Evolutionary conservation across 441 rosid genomes (phyloP), one percentile per base, ranked within the genome.

Genomic region (California macrophylla): DNA sequence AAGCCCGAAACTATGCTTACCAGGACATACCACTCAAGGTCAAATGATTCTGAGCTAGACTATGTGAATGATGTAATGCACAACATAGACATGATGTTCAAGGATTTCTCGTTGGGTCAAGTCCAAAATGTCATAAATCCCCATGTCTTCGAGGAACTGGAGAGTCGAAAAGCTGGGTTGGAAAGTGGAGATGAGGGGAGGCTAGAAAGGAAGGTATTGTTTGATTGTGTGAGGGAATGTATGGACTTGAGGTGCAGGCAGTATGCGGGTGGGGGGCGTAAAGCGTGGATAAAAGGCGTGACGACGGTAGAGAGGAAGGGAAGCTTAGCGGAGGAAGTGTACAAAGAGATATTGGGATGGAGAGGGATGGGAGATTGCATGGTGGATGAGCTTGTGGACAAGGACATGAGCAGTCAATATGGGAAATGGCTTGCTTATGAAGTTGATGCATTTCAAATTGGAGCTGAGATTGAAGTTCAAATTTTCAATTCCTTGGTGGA

Each of bases 351-450:
- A 16, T 74, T 77, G 18, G 82, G 76, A 34, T 83, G 88, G 89
- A 84, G 77, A 82, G 80, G 75, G 60, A 83, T 89, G 91, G 83
- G 87, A 64, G 92, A 92, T 60, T 85, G 86, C 71, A 87, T 87
- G 93, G 95, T 92, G 24, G 98, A 95, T 24, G 96, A 92, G 78
- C 88, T 92, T 38, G 96, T 95, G 29, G 91, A 90, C 81, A 83
- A 87, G 77, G 98, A 92, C 71, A 95, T 92, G 99, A 86, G 96
- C 80, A 77, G 77, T 68, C 87, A 66, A 0, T 76, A 84, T 64
- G 99, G 99, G 64, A 95, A 80, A 77, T 95, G 99, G 98, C 78
- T 81, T 67, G 91, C 84, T 65, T 92, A 12, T 62, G 91, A 89
- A 70, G 84, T 70, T 24, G 96, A 90, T 74, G 87, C 78, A 71